These are phyloP conservation scores for Hypoxylon rubiginosum DNA, from an alignment of 2,329 filamentous ascomycete species.

Conservation along the genomic window DNA sequence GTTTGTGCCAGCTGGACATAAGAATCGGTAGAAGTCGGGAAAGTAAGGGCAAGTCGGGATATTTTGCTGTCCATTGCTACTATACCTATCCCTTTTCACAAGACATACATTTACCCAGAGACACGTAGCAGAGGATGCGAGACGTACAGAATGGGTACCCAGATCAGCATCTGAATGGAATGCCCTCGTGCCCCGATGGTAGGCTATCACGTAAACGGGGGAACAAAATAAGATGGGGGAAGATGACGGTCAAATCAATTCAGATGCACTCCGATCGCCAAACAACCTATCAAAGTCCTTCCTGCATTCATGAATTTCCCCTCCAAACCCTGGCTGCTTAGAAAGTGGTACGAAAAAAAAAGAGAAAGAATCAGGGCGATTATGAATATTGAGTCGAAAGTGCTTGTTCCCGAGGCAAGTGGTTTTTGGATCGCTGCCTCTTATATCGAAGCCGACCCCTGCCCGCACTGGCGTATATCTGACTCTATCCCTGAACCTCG, in stretches of 20 bases:
- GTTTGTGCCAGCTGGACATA: background rate
- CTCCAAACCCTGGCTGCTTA: constrained; percentile 47
- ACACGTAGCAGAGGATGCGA: background rate
- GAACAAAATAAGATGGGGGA: constrained; percentile 25
- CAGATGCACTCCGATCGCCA: constrained; percentile 53
- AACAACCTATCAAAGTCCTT: constrained; percentile 52
- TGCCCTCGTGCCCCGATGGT: background rate
- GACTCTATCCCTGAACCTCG: constrained; percentile 31
- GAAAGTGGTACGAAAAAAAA: constrained; percentile 50
- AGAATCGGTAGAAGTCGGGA: constrained; percentile 30
- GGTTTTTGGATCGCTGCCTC: constrained; percentile 30
- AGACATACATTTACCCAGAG: background rate
- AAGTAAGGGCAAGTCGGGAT: constrained; percentile 15
- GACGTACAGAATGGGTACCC: background rate
- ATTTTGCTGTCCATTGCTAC: constrained; percentile 12
- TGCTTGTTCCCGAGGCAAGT: constrained; percentile 40
- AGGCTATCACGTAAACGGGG: constrained; percentile 2
- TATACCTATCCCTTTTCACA: constrained; percentile 8
- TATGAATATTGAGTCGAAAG: constrained; percentile 34
- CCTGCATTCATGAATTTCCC: constrained; percentile 51
- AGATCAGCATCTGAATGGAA: constrained; percentile 1
- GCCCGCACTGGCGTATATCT: constrained; percentile 38
- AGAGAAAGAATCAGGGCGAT: constrained; percentile 39
- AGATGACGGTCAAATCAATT: constrained; percentile 53
- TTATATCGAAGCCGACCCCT: constrained; percentile 39